phyloP scores from a whole-genome alignment of 352 stramenopile species.

The Pythium folliculosum region DNA sequence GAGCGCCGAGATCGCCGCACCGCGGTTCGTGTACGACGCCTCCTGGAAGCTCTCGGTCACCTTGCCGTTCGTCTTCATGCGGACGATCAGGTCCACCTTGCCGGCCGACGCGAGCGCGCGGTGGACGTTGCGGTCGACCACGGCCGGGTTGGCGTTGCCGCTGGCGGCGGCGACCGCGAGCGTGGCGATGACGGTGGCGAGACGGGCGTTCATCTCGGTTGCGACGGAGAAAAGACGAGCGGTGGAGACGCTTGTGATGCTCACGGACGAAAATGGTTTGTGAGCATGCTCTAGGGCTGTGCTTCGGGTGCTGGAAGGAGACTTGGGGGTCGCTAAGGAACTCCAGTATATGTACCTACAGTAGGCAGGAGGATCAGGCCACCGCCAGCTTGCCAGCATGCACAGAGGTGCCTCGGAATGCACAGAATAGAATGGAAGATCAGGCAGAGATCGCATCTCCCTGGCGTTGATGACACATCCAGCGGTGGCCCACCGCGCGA shows the following conservation, averaged over 20 bases:
- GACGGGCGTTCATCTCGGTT: conserved; percentile 16
- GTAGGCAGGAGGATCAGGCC: too few species aligned
- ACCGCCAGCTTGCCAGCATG: too few species aligned
- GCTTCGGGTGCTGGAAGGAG: background rate
- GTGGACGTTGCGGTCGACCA: conserved; percentile 21
- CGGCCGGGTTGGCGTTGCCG: background rate
- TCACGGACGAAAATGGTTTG: conserved; percentile 1
- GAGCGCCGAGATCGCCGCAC: conserved; percentile 21
- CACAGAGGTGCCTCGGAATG: too few species aligned
- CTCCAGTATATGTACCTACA: too few species aligned
- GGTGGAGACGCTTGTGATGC: background rate
- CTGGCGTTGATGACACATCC: too few species aligned
- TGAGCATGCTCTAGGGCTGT: background rate
- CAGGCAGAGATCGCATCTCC: too few species aligned
- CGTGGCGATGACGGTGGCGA: conserved; percentile 8
- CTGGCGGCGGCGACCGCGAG: conserved; percentile 6
- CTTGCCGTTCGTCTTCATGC: conserved; percentile 5
- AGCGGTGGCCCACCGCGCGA: too few species aligned
- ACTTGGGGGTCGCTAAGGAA: background rate
- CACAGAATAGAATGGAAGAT: too few species aligned
- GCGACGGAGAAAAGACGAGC: background rate
- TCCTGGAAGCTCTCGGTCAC: conserved; percentile 20
- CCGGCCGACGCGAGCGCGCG: conserved; percentile 2
- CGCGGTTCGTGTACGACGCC: conserved; percentile 16
- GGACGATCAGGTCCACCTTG: conserved; percentile 17